Conservation (phyloP, 257 asterid species). For the Jasminum sambac region DNA sequence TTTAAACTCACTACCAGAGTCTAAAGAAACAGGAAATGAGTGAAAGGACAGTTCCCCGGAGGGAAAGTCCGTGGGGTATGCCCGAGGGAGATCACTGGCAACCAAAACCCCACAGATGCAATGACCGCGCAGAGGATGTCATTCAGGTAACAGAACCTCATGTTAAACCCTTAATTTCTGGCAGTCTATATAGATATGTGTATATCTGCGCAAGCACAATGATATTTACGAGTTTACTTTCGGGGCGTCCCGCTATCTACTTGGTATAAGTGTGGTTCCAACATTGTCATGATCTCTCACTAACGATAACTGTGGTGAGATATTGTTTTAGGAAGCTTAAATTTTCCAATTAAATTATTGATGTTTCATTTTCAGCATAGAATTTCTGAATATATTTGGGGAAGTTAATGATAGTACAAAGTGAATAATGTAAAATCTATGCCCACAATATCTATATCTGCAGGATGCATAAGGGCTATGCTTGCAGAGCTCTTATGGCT, state of each 20-base stretch:
- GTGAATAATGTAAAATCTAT: not conserved
- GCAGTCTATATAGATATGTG: too few relatives aligned
- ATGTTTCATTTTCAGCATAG: not conserved
- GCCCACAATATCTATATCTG: not conserved
- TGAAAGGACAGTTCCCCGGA: slow-evolving; percentile 85
- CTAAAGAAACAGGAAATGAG: slow-evolving; percentile 56
- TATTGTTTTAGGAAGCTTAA: not conserved
- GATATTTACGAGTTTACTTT: not conserved
- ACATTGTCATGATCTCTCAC: not conserved
- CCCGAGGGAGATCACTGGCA: slow-evolving; percentile 63
- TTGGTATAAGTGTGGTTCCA: not conserved
- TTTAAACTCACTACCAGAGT: slow-evolving; percentile 3
- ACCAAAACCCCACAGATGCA: slow-evolving; percentile 89
- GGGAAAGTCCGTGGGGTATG: slow-evolving; percentile 95
- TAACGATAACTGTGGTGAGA: not conserved
- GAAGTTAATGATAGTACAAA: not conserved
- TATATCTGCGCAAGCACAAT: not conserved
- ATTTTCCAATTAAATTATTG: not conserved
- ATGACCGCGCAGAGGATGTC: slow-evolving; percentile 94
- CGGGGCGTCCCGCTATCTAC: not conserved
- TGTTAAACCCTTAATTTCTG: slow-evolving; percentile 18
- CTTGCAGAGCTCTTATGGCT: not conserved
- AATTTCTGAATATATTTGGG: not conserved
- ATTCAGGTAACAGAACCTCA: slow-evolving; percentile 49
- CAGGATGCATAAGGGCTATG: not conserved